phyloP scores from a whole-genome alignment of 805 yeast species.

The Lipomyces anomalus region DNA sequence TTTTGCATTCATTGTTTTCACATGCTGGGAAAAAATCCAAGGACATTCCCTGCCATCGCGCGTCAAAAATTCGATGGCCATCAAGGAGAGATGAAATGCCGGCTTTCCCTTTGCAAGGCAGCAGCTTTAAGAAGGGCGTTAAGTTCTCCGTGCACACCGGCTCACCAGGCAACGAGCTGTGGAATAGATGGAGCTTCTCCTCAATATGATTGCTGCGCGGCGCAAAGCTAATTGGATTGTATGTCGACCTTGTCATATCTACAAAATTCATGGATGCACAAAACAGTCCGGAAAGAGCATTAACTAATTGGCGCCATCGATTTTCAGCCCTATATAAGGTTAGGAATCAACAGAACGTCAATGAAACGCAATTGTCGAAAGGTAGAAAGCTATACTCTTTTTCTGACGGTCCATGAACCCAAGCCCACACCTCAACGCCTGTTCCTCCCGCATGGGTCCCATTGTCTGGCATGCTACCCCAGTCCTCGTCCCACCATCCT shows the following conservation, averaged over 20 bases:
- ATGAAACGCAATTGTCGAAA: background rate
- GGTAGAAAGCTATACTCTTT: conserved; percentile 35
- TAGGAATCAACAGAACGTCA: background rate
- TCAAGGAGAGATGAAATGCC: conserved; percentile 81
- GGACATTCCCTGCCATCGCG: conserved; percentile 91
- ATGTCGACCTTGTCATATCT: conserved; percentile 68
- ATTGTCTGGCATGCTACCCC: conserved; percentile 74
- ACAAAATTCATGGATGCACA: conserved; percentile 93
- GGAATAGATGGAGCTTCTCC: conserved; percentile 37
- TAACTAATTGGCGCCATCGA: conserved; percentile 64
- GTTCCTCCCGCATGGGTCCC: conserved; percentile 83
- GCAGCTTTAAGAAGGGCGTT: conserved; percentile 82
- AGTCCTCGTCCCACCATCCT: conserved; percentile 91
- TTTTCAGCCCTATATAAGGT: conserved; percentile 30
- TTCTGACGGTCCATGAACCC: conserved; percentile 55
- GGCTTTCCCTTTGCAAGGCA: conserved; percentile 88
- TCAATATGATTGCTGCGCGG: conserved; percentile 1
- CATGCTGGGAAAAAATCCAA: conserved; percentile 67
- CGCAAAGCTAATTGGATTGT: conserved; percentile 40
- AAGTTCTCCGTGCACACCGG: conserved; percentile 95
- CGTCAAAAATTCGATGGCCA: conserved; percentile 69
- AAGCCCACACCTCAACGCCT: conserved; percentile 92
- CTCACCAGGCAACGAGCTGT: conserved; percentile 90
- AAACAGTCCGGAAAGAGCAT: conserved; percentile 80
- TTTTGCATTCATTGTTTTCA: conserved; percentile 40